Evolutionary conservation across 306 rosid genomes (phyloP).

Genomic region (Vigna mungo): DNA sequence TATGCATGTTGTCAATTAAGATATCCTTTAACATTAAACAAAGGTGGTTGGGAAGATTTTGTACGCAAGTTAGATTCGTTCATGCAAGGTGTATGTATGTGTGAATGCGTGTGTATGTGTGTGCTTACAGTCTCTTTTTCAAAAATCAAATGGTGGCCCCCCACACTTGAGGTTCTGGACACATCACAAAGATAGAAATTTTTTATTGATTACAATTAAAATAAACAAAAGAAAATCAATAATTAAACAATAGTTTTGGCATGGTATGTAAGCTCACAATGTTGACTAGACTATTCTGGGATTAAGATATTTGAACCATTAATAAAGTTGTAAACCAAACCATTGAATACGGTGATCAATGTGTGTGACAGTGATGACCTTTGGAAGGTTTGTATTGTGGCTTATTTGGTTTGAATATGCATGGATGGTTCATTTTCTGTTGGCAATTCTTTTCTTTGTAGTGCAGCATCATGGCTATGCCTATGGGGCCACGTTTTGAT

Average conservation of each 20-base stretch:
- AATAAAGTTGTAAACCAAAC: slow-evolving; percentile 28
- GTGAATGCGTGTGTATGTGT: background rate
- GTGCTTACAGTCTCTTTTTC: background rate
- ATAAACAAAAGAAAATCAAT: background rate
- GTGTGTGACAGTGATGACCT: slow-evolving; percentile 46
- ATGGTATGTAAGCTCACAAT: slow-evolving; percentile 34
- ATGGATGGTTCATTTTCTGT: slow-evolving; percentile 41
- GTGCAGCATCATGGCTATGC: slow-evolving; percentile 22
- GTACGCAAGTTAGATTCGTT: slow-evolving; percentile 53
- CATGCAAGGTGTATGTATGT: slow-evolving; percentile 49
- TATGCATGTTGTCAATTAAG: slow-evolving; percentile 42
- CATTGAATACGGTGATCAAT: slow-evolving; percentile 39
- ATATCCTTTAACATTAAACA: slow-evolving; percentile 37
- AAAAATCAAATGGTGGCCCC: slow-evolving; percentile 52
- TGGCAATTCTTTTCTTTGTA: slow-evolving; percentile 19
- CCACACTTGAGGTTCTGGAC: slow-evolving; percentile 46
- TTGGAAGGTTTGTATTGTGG: slow-evolving; percentile 38
- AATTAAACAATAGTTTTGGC: slow-evolving; percentile 9
- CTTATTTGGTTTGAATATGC: slow-evolving; percentile 40
- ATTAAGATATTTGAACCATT: slow-evolving; percentile 27
- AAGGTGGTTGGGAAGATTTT: slow-evolving; percentile 55
- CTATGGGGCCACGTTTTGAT: slow-evolving; percentile 47
- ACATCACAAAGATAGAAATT: slow-evolving; percentile 19
- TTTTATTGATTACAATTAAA: background rate
- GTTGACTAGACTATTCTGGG: slow-evolving; percentile 29